Percentiles rank a stretch among this genome's conserved stretches.
Evolutionary conservation across 1,284 basidiomycete genomes (phyloP).

Genomic region (Papiliotrema flavescens): DNA sequence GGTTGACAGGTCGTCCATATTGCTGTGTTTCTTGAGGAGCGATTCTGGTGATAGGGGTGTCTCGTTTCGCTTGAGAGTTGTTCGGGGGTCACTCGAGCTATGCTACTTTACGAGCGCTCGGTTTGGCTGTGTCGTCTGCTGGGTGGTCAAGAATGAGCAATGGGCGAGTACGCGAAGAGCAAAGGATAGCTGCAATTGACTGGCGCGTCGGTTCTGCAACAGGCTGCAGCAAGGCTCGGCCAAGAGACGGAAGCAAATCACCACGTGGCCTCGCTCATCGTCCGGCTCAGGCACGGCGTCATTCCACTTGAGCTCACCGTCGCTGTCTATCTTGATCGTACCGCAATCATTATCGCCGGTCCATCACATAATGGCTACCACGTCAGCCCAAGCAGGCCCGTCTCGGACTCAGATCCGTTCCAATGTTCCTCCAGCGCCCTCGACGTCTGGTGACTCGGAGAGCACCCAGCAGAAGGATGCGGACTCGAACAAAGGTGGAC

Average conservation of each 20-base stretch:
- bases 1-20: conserved; percentile 49
- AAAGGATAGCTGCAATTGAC: neutral
- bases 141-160: neutral
- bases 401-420: neutral
- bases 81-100: no score
- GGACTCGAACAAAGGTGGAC: conserved; percentile 14
- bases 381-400: neutral
- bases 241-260: neutral
- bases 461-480: conserved; percentile 20
- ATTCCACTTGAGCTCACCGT: no score
- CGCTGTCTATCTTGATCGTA: no score
- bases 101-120: neutral
- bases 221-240: no score
- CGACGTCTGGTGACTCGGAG: conserved; percentile 45
- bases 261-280: neutral
- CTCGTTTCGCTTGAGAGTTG: neutral
- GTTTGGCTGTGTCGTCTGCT: neutral
- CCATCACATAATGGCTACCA: neutral
- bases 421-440: conserved; percentile 22
- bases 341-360: neutral
- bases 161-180: neutral
- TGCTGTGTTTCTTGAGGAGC: neutral
- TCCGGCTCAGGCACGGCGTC: neutral
- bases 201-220: neutral
- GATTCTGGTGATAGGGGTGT: neutral